Conservation (phyloP, 345 rosid genomes). For the Eutrema heterophyllum region DNA sequence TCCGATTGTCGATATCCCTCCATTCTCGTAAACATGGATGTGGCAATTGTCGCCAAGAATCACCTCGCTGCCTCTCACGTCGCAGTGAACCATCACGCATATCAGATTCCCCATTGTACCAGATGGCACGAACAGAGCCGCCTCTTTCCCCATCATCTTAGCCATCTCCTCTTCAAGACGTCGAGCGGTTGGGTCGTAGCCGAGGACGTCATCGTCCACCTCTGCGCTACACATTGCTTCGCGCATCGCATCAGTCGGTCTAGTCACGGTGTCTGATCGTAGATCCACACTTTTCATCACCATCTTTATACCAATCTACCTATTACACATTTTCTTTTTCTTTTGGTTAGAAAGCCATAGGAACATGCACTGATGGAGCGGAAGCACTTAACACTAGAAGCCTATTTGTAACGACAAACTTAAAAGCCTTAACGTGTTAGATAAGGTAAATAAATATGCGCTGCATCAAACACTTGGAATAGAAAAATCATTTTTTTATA, state of each 20-base stretch:
- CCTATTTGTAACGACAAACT: background rate
- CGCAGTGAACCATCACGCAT: slow-evolving; percentile 86
- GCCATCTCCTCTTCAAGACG: slow-evolving; percentile 76
- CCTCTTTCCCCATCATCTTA: slow-evolving; percentile 71
- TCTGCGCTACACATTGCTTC: slow-evolving; percentile 85
- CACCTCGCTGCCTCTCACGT: slow-evolving; percentile 81
- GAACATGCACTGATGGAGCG: background rate
- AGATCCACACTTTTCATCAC: slow-evolving; percentile 75
- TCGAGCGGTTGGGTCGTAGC: slow-evolving; percentile 63
- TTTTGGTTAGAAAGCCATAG: background rate
- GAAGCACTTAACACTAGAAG: background rate
- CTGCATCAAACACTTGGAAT: background rate
- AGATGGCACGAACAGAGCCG: slow-evolving; percentile 79
- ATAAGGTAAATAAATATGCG: background rate
- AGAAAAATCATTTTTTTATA: background rate
- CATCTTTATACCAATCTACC: slow-evolving; percentile 40
- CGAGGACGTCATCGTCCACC: slow-evolving; percentile 84
- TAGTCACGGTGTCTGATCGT: slow-evolving; percentile 89
- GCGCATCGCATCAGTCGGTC: slow-evolving; percentile 78
- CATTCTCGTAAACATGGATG: slow-evolving; percentile 79
- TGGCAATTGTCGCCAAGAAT: slow-evolving; percentile 83
- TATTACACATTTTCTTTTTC: background rate
- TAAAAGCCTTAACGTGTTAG: background rate
- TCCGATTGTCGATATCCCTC: slow-evolving; percentile 83
- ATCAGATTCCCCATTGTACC: slow-evolving; percentile 98